phyloP scores from a whole-genome alignment of 257 asterid genomes.

The Fraxinus quadrangulata region DNA sequence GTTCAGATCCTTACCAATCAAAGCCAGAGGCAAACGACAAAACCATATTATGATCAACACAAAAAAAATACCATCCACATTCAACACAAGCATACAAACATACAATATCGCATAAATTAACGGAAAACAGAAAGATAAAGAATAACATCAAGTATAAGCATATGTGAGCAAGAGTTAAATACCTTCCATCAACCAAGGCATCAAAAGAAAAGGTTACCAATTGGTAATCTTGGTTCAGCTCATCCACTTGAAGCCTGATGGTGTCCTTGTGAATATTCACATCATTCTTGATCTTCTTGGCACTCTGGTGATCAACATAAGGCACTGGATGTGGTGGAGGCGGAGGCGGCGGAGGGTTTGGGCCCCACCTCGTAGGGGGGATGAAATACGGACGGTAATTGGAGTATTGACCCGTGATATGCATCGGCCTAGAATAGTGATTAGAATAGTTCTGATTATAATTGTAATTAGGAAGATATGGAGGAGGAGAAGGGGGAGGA shows the following conservation, averaged over 20 bases:
- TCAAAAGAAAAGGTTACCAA: constrained; percentile 85
- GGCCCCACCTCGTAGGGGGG: constrained; percentile 50
- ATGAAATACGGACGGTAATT: constrained; percentile 46
- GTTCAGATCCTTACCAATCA: constrained; percentile 5
- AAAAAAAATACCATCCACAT: background rate
- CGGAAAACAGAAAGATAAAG: constrained; percentile 6
- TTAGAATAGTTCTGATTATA: constrained; percentile 39
- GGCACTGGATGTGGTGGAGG: constrained; percentile 54
- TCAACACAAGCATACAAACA: background rate
- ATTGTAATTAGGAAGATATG: constrained; percentile 31
- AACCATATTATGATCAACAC: background rate
- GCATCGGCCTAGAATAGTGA: constrained; percentile 40
- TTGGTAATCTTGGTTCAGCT: constrained; percentile 49
- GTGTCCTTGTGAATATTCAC: constrained; percentile 87
- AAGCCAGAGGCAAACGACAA: constrained; percentile 16
- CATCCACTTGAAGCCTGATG: constrained; percentile 64
- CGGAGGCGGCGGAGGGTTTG: constrained; percentile 29
- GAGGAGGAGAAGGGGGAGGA: constrained; percentile 34
- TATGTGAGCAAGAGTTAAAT: background rate
- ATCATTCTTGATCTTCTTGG: constrained; percentile 82
- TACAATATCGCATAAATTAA: background rate
- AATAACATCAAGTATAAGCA: background rate
- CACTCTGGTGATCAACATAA: constrained; percentile 76
- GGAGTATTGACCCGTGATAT: constrained; percentile 38
- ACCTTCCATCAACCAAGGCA: constrained; percentile 96